Base-by-base conservation (phyloP, 805 yeast genomes). In the Yamadazyma ubonensis region DNA sequence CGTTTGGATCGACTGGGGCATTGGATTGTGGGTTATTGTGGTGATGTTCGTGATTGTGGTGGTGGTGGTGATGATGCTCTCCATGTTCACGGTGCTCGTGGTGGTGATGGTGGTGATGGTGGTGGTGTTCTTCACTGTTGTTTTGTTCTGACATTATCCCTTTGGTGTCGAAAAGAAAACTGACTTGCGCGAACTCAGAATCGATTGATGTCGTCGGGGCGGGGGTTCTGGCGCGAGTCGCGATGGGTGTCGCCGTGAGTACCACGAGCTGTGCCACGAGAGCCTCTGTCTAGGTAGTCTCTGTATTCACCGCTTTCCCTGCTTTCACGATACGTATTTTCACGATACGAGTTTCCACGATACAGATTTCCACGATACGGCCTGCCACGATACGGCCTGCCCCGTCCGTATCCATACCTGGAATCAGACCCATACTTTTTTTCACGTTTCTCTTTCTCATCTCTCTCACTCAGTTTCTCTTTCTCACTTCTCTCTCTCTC, bases 1-100 rank as follows among this genome's bases (percentile, higher is more conserved):
- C 57, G 29, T 48, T 52, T 9, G 61, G 53, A 32, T 60, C 65
- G 31, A 46, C 39, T 9, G 49, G 48, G n/a, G 31, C 31, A 15
- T 37, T 9, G 34, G 41, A 18, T 28, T 18, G 31, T 8, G 19
- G 34, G 7, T 29, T 18, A 6, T n/a, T n/a, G 6, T 32, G 26
- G 15, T 25, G 39, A 5, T 33, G 25, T 6, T 28, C 20, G 23
- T 51, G 45, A 30, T 48, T 54, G 44, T 49, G 47, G 11, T 47
- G 52, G 35, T 45, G 54, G 31, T 48, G 54, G 31, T 53, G 39
- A 8, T 26, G 41, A 29, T 36, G 36, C 29, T 53, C 33, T 12
- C 29, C 21, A 16, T 34, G 38, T 8, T 23, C 25, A 12, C 26
- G 38, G 31, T 34, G 30, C 14, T 34, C 31, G 25, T 34, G 40